phyloP scores from a whole-genome alignment of 768 basidiomycete species.

The Agaricus blazei region DNA sequence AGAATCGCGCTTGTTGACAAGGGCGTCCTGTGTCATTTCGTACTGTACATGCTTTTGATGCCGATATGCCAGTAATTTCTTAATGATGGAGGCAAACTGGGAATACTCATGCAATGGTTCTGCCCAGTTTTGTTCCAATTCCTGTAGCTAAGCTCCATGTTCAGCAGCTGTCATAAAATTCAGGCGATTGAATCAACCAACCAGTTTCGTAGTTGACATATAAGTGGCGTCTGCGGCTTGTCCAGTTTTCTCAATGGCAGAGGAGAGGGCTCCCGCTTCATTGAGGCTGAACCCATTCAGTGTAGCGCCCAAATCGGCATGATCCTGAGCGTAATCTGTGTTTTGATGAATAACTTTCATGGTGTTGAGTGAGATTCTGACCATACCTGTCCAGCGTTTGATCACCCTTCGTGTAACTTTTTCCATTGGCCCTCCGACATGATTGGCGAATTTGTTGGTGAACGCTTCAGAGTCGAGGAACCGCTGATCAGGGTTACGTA shows the following conservation, averaged over 20 bases:
- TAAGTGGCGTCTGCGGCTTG: slow-evolving; percentile 95
- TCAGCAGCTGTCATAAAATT: slow-evolving; percentile 1
- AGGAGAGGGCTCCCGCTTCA: slow-evolving; percentile 67
- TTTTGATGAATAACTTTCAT: background rate
- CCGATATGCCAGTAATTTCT: slow-evolving; percentile 88
- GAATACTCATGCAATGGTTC: slow-evolving; percentile 95
- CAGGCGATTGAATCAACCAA: slow-evolving; percentile 29
- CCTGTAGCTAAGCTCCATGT: slow-evolving; percentile 62
- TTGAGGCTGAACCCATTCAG: slow-evolving; percentile 92
- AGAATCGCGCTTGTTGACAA: slow-evolving; percentile 80
- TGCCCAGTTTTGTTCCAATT: slow-evolving; percentile 91
- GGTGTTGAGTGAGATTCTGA: background rate
- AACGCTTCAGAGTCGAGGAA: slow-evolving; percentile 96
- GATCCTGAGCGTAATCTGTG: slow-evolving; percentile 77
- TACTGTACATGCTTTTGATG: slow-evolving; percentile 98
- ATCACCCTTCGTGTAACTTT: slow-evolving; percentile 89
- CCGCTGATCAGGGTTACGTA: slow-evolving; percentile 91
- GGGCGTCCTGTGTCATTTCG: slow-evolving; percentile 90
- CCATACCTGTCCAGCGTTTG: slow-evolving; percentile 91
- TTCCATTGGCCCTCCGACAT: slow-evolving; percentile 91
- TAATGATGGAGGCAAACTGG: slow-evolving; percentile 94
- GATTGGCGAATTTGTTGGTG: slow-evolving; percentile 91
- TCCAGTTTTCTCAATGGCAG: slow-evolving; percentile 92
- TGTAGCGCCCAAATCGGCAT: slow-evolving; percentile 86
- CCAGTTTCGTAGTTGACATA: slow-evolving; percentile 86